Base-by-base conservation (phyloP, 768 basidiomycete genomes). In the Boletus vermiculosoides region DNA sequence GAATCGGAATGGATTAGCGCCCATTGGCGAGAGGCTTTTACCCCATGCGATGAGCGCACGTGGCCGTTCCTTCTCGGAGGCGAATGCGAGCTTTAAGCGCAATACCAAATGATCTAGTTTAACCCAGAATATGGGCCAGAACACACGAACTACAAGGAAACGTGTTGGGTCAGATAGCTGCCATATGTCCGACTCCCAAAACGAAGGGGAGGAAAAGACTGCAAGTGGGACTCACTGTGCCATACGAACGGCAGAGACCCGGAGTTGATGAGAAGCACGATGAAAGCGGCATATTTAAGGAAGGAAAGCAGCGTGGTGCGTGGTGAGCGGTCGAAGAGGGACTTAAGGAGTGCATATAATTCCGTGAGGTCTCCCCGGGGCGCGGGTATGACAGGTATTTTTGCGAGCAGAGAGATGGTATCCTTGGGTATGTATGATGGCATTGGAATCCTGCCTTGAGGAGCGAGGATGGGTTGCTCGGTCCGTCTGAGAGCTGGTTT, bases 231-330 rank as follows among this genome's bases (percentile, higher is more conserved):
- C 87, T 66, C 64, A 89, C 88, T 62, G 63, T 89, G 88, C 87
- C 88, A 90, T 30, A 75, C 75, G 22, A 87, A 65, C 1, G 88
- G 88, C 66, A 82, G 79, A 15, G 86, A 86, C 20, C 83, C 80
- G 18, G 73, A 56, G 57, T 90, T 88, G 20, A 84, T 40, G n/a
- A 88, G 64, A 47, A 89, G 71, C 0, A 89, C 53, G 20, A 84
- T 2, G n/a, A 23, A 68, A 20, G 44, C 47, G 7, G 36, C 33
- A 40, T 62, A 64, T 31, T 66, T 69, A 42, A 69, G 48, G 53
- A 62, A 34, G 20, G 62, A 40, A 31, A 58, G 45, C 8, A 56
- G n/a, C 40, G 36, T 58, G 23, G 23, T 10, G 37, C 45, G 58
- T 4, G 60, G 53, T 5, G 52, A 37, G 41, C 41, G 53, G 23